Evolutionary conservation across 352 stramenopile genomes (phyloP), one percentile per base, ranked within the genome.

Genomic region (Phytophthora citricola): DNA sequence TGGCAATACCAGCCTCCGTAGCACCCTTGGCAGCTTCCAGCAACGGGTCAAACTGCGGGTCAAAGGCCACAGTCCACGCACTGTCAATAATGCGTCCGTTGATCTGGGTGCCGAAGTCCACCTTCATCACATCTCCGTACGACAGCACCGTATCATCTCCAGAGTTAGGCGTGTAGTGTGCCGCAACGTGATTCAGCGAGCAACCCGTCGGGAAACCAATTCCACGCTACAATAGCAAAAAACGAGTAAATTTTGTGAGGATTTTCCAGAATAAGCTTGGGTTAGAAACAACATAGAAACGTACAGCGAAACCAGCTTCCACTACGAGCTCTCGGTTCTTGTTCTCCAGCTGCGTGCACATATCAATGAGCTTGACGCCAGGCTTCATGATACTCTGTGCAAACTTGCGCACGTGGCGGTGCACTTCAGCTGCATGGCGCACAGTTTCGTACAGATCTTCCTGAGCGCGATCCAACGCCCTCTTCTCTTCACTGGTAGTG

Each of bases 81-180:
- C 90, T 97, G 73, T 99, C 96, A 62, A 99, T 98, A 72, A 99
- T 99, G 40, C 95, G 80, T 32, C 96, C 96, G 66, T 99, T 96
- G 38, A 99, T 90, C 57, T 99, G 96, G 4, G 94, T 98, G 20
- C 97, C 97, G 79, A 99, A 99, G 76, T 99, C 97, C 20, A 99
- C 51, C 46, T 76, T 99, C 95, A 99, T 99, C 1, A 99, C 97
- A 75, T 99, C 97, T 38, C 96, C 95, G 58, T 99, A 97, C 40
- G 81, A 68, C 14, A 97, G 64, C 12, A 98, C 93, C 4, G 93
- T 98, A 34, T 98, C 75, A 74, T 99, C 97, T 2, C 96, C 97
- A 12, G 71, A 67, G 70, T 99, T 99, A 24, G 97, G 97, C 38
- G 97, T 99, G 76, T 98, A 99, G 75, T 99, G 97, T 5, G 97